Evolutionary conservation across 2,329 filamentous ascomycete genomes (phyloP).

Genomic region (Phialemonium atrogriseum): DNA sequence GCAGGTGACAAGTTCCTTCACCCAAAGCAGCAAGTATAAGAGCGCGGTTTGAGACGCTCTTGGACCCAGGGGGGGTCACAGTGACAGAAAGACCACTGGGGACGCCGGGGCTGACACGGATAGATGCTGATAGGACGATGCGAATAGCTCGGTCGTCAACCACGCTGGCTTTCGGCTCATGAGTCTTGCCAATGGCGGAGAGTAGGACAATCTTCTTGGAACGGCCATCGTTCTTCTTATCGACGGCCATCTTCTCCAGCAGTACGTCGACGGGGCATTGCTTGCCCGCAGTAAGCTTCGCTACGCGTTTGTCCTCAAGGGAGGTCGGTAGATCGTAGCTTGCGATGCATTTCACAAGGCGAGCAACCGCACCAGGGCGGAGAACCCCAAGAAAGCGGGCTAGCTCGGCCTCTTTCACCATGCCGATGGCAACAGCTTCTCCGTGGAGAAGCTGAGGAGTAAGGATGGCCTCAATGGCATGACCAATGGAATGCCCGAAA

Average conservation of each 20-base stretch:
- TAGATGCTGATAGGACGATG: conserved; percentile 71
- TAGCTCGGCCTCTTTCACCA: conserved; percentile 96
- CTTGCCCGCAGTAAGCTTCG: conserved; percentile 77
- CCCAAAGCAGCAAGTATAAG: conserved; percentile 90
- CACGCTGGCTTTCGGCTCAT: conserved; percentile 80
- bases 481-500: conserved; percentile 96
- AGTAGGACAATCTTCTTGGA: conserved; percentile 96
- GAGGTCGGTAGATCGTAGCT: conserved; percentile 87
- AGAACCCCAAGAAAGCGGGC: conserved; percentile 82
- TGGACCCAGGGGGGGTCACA: conserved; percentile 87
- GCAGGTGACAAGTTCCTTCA: conserved; percentile 76
- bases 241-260: conserved; percentile 89
- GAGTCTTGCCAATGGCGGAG: conserved; percentile 78
- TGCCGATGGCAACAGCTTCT: conserved; percentile 92
- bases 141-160: conserved; percentile 82
- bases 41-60: conserved; percentile 94
- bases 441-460: conserved; percentile 94
- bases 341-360: conserved; percentile 87
- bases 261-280: conserved; percentile 79
- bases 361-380: conserved; percentile 77
- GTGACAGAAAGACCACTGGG: conserved; percentile 57
- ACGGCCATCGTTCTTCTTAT: conserved; percentile 95
- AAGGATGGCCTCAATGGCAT: conserved; percentile 90
- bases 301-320: conserved; percentile 72
- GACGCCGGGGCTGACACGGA: conserved; percentile 66